These are phyloP conservation scores for Herpotrichia juniperi DNA, from an alignment of 2,329 filamentous ascomycete genomes.

Conservation along the genomic window DNA sequence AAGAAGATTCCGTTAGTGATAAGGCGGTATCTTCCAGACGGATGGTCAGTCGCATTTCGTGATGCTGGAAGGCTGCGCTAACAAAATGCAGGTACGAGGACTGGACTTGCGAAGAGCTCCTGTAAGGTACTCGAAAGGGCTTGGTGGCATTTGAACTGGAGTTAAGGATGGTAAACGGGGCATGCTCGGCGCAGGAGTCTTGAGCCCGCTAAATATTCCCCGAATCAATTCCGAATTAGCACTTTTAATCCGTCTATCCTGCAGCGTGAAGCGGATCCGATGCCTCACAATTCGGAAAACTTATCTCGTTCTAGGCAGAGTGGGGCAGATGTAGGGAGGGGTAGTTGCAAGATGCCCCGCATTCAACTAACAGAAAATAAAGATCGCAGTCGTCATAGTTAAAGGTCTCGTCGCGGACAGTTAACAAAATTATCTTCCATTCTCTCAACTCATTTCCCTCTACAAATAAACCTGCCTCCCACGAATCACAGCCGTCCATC, in stretches of 20 bases:
- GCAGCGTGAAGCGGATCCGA: slow-evolving; percentile 37
- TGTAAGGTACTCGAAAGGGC: slow-evolving; percentile 47
- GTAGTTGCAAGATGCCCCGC: slow-evolving; percentile 33
- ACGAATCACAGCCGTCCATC: slow-evolving; percentile 12
- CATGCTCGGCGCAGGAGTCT: slow-evolving; percentile 43
- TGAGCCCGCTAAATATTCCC: slow-evolving; percentile 30
- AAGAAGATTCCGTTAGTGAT: slow-evolving; percentile 99
- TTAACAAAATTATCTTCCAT: not conserved
- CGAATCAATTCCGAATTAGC: slow-evolving; percentile 43
- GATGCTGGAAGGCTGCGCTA: slow-evolving; percentile 11
- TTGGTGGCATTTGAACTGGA: slow-evolving; percentile 43
- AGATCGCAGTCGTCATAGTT: slow-evolving; percentile 4
- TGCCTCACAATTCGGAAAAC: slow-evolving; percentile 22
- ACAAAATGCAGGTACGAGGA: slow-evolving; percentile 80
- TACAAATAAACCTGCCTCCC: too few species aligned
- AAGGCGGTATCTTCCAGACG: slow-evolving; percentile 92
- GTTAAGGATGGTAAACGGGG: slow-evolving; percentile 35
- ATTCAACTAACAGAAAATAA: slow-evolving; percentile 22
- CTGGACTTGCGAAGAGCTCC: slow-evolving; percentile 96
- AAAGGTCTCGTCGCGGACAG: not conserved
- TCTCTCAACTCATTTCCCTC: not conserved
- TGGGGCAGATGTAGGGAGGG: slow-evolving; percentile 39
- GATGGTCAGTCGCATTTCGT: slow-evolving; percentile 70
- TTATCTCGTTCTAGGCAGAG: slow-evolving; percentile 31
- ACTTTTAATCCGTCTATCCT: slow-evolving; percentile 22